phyloP scores from a whole-genome alignment of 108 stramenopile species.

The Pseudonitzschia pungens region DNA sequence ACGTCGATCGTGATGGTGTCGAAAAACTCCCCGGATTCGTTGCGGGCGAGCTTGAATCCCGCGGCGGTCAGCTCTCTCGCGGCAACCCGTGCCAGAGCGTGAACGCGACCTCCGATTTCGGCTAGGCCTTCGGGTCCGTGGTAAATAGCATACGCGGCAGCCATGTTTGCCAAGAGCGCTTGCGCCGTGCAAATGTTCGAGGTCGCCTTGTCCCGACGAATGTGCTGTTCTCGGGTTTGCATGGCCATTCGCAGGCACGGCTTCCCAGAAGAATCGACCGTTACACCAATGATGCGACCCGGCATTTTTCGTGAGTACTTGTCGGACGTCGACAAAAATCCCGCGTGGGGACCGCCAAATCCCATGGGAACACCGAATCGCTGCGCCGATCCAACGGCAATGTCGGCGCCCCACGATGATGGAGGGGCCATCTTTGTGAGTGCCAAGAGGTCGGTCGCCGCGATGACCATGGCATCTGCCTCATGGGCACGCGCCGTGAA shows the following conservation, averaged over 20 bases:
- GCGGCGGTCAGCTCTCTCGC: conserved; percentile 76
- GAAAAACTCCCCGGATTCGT: conserved; percentile 75
- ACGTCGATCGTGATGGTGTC: conserved; percentile 92
- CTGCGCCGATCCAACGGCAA: conserved; percentile 96
- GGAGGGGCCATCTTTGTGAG: conserved; percentile 88
- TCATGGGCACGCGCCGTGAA: conserved; percentile 82
- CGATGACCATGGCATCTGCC: conserved; percentile 87
- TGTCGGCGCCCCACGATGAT: conserved; percentile 95
- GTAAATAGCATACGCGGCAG: conserved; percentile 98
- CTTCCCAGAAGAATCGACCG: conserved; percentile 88
- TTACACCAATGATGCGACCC: conserved; percentile 96
- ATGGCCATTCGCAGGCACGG: conserved; percentile 99
- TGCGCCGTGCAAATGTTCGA: conserved; percentile 99
- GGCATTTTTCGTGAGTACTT: conserved; percentile 96
- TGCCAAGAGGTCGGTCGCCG: conserved; percentile 95
- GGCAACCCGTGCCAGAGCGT: conserved; percentile 81
- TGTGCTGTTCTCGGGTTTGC: conserved; percentile 98
- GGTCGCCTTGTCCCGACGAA: conserved; percentile 99
- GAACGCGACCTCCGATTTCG: conserved; percentile 86
- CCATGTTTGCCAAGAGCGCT: conserved; percentile 99
- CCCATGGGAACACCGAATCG: conserved; percentile 99
- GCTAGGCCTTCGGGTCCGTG: conserved; percentile 97
- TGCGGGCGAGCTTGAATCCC: conserved; percentile 57
- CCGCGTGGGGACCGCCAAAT: conserved; percentile 99
- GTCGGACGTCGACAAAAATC: conserved; percentile 92